These are phyloP conservation scores for Dianthus caryophyllus DNA, from an alignment of 148 eudicot genomes.

Conservation along the genomic window DNA sequence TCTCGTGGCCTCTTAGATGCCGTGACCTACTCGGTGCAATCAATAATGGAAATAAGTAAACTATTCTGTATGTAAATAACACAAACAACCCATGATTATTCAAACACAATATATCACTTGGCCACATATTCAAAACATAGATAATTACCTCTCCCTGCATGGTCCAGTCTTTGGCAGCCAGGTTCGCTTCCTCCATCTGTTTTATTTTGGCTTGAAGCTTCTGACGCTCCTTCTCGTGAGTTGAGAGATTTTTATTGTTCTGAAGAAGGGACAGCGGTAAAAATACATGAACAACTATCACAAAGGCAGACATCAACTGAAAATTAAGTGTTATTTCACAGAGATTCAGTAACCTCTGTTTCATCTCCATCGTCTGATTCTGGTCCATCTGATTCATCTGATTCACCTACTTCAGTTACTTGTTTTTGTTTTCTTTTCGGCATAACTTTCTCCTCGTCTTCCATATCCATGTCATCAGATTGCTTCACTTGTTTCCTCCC, in stretches of 20 bases:
- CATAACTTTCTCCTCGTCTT: not conserved
- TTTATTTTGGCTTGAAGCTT: slow-evolving; percentile 64
- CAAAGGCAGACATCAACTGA: not conserved
- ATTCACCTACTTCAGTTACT: not conserved
- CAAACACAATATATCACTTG: not conserved
- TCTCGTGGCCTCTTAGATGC: slow-evolving; percentile 90
- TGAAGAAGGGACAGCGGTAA: slow-evolving; percentile 19
- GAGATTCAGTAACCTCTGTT: not conserved
- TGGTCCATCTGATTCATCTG: slow-evolving; percentile 8
- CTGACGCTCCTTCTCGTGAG: slow-evolving; percentile 60
- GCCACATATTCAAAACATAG: not conserved
- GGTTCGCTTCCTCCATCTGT: slow-evolving; percentile 77
- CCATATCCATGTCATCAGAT: slow-evolving; percentile 13
- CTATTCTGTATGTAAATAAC: too few species aligned
- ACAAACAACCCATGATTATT: not conserved
- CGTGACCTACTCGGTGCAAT: slow-evolving; percentile 46
- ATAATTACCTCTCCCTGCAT: slow-evolving; percentile 86
- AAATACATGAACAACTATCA: slow-evolving; percentile 3
- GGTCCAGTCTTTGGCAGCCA: slow-evolving; percentile 78
- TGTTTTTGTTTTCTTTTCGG: not conserved
- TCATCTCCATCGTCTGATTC: slow-evolving; percentile 8
- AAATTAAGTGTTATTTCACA: not conserved
- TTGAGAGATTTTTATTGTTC: slow-evolving; percentile 61
- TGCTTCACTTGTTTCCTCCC: slow-evolving; percentile 7
- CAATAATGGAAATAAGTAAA: not conserved